Evolutionary conservation across 2,329 filamentous ascomycete genomes (phyloP).

Genomic region (Raffaelea arxii): DNA sequence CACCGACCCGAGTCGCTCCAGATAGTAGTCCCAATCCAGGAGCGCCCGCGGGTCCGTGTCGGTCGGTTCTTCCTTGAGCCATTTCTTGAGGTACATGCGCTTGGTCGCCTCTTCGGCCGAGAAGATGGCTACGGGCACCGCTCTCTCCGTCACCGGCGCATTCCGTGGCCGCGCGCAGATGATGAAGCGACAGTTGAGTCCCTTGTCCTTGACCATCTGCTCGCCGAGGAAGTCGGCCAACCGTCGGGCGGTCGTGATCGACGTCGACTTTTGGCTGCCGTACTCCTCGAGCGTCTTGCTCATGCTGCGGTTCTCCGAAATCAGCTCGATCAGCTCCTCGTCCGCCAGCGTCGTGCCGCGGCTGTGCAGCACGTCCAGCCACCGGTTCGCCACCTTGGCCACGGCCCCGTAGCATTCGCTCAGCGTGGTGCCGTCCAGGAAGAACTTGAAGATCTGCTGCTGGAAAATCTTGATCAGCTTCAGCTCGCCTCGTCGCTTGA

Average conservation of each 20-base stretch:
- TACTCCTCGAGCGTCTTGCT: slow-evolving; percentile 95
- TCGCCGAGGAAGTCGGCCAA: slow-evolving; percentile 93
- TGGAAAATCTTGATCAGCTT: slow-evolving; percentile 99
- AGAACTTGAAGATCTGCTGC: slow-evolving; percentile 98
- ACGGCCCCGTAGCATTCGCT: slow-evolving; percentile 85
- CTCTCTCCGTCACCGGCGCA: slow-evolving; percentile 88
- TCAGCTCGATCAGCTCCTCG: slow-evolving; percentile 97
- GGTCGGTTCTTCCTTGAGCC: slow-evolving; percentile 84
- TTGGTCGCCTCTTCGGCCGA: slow-evolving; percentile 86
- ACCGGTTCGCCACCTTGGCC: slow-evolving; percentile 88
- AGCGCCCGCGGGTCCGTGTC: slow-evolving; percentile 85
- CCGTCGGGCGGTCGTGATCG: slow-evolving; percentile 95
- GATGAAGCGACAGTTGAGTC: slow-evolving; percentile 98
- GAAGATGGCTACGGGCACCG: slow-evolving; percentile 93
- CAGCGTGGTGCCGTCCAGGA: slow-evolving; percentile 81
- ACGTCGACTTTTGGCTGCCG: slow-evolving; percentile 88
- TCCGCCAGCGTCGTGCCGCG: slow-evolving; percentile 86
- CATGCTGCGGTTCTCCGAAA: slow-evolving; percentile 99
- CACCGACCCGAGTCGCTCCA: slow-evolving; percentile 89
- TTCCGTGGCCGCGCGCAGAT: slow-evolving; percentile 81
- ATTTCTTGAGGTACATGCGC: slow-evolving; percentile 82
- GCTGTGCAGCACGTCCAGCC: slow-evolving; percentile 88
- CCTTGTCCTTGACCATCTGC: slow-evolving; percentile 99
- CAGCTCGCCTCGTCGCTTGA: slow-evolving; percentile 93
- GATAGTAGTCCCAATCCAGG: slow-evolving; percentile 96